These are phyloP conservation scores for Ceratobasidium sp. DNA, from an alignment of 1,284 basidiomycete genomes.

Conservation along the genomic window DNA sequence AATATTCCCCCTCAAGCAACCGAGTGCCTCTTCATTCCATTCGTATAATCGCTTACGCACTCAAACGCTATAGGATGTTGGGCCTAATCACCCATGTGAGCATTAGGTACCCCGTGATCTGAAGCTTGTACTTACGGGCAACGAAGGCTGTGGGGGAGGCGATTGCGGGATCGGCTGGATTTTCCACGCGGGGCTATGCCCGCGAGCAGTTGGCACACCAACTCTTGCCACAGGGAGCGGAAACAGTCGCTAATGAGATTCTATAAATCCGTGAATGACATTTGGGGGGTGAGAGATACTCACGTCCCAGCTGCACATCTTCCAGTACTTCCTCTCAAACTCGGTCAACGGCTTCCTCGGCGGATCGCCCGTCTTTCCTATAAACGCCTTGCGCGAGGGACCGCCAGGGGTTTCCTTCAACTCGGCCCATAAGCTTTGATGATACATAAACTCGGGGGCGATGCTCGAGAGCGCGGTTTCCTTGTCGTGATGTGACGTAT, in stretches of 20 bases:
- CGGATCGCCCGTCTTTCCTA: conserved; percentile 19
- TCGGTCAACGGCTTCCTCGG: conserved; percentile 8
- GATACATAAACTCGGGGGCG: conserved; percentile 18
- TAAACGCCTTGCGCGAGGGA: conserved; percentile 2
- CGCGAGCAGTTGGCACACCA: neutral
- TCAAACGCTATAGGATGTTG: conserved; percentile 23
- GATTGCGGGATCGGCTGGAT: neutral
- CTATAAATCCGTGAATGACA: neutral
- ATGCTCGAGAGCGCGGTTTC: conserved; percentile 26
- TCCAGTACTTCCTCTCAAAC: conserved; percentile 34
- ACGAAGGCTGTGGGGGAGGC: neutral
- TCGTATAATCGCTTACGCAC: conserved; percentile 6
- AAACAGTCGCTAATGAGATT: neutral
- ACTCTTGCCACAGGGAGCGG: neutral
- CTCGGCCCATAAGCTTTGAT: conserved; percentile 37
- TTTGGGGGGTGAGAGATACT: neutral
- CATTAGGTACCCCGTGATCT: neutral
- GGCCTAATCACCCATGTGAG: neutral
- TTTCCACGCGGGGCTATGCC: conserved; percentile 1
- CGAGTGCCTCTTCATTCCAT: neutral
- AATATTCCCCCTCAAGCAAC: neutral
- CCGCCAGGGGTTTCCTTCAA: neutral
- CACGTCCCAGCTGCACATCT: conserved; percentile 28
- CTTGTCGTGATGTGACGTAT: conserved; percentile 2
- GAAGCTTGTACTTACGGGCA: neutral